Percentiles rank a stretch among this genome's conserved stretches.
Conservation (phyloP, 495 filamentous ascomycete species). For the Barbatosphaeria neglecta region DNA sequence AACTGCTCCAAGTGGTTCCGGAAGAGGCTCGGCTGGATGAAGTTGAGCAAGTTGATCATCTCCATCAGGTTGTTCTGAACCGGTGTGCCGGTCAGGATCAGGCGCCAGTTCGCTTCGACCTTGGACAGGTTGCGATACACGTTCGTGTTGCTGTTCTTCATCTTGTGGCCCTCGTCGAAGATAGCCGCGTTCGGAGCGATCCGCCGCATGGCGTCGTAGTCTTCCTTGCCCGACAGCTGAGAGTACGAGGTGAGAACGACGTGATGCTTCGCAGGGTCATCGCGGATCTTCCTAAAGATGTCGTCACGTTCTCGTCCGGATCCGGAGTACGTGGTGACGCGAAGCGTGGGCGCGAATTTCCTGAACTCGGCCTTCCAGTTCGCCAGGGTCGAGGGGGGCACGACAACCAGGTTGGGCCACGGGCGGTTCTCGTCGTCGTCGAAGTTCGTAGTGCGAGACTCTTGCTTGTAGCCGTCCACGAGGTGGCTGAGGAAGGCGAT, state of each 20-base stretch:
- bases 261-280: constrained; percentile 54
- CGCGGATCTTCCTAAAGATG: constrained; percentile 54
- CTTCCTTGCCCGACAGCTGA: constrained; percentile 27
- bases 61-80: constrained; percentile 95
- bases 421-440: constrained; percentile 33
- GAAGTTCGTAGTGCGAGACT: background rate
- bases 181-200: constrained; percentile 53
- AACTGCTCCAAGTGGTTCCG: constrained; percentile 59
- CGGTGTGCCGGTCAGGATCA: constrained; percentile 86
- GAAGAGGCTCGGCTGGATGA: constrained; percentile 83
- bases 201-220: constrained; percentile 23
- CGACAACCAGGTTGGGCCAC: constrained; percentile 76
- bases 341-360: constrained; percentile 67
- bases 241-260: constrained; percentile 85
- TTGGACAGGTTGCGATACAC: constrained; percentile 70
- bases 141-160: constrained; percentile 76
- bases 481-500: constrained; percentile 85
- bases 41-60: constrained; percentile 74
- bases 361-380: constrained; percentile 91
- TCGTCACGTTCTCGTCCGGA: constrained; percentile 47
- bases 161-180: constrained; percentile 84
- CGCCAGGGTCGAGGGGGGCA: constrained; percentile 83
- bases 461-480: constrained; percentile 36
- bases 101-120: constrained; percentile 63
- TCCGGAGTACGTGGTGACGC: constrained; percentile 75